These are phyloP conservation scores for Asterochloris sp. DNA, from an alignment of 139 green algal species.

Conservation along the genomic window DNA sequence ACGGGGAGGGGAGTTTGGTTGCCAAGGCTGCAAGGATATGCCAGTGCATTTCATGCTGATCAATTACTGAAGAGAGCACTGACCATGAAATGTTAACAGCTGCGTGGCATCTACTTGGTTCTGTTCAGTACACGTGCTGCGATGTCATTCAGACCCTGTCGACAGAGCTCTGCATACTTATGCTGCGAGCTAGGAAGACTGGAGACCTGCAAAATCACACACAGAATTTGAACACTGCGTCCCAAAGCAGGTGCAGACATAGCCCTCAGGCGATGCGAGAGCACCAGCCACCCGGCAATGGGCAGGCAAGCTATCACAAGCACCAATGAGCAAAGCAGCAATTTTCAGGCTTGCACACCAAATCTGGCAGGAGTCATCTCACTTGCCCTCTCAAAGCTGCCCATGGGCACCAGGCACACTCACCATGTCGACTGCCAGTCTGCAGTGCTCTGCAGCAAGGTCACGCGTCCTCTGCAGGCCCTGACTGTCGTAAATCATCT, in stretches of 20 bases:
- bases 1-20: too few relatives aligned
- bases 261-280: neutral
- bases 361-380: neutral
- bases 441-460: conserved; percentile 70
- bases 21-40: too few relatives aligned
- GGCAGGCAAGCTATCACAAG: neutral
- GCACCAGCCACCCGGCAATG: neutral
- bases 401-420: neutral
- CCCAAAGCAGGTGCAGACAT: neutral
- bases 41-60: too few relatives aligned
- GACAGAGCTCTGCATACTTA: conserved; percentile 47
- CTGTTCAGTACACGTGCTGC: conserved; percentile 64
- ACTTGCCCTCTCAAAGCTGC: neutral
- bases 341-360: neutral
- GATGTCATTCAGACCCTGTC: conserved; percentile 61
- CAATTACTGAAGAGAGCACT: too few relatives aligned
- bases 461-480: conserved; percentile 67
- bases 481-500: conserved; percentile 32
- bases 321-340: neutral
- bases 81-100: too few relatives aligned
- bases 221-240: neutral
- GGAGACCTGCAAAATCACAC: conserved; percentile 36
- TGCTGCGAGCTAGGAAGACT: conserved; percentile 39
- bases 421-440: conserved; percentile 51
- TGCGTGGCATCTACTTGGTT: conserved; percentile 46